A percentile compares a stretch with the other conserved stretches of the same genome.
Conservation (phyloP, 345 rosid species). For the Acer yangbiense region DNA sequence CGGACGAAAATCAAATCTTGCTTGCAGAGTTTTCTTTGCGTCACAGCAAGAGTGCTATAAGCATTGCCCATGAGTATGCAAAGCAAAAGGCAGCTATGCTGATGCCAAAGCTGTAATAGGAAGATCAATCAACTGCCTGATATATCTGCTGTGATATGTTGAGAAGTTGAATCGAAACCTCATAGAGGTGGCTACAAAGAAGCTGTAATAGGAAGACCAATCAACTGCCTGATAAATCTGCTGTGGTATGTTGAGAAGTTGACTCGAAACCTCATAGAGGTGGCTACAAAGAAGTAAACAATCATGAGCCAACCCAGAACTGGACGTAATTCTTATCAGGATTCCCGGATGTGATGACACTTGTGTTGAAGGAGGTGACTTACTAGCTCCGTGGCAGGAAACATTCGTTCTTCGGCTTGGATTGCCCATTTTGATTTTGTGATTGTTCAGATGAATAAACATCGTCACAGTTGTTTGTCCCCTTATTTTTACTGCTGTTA, state of each 20-base stretch:
- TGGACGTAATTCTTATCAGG: neutral
- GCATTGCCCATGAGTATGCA: slow-evolving; percentile 71
- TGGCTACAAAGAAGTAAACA: neutral
- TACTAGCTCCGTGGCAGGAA: neutral
- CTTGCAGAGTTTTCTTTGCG: slow-evolving; percentile 88
- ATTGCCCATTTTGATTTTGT: neutral
- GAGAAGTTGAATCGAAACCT: neutral
- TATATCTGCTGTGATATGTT: neutral
- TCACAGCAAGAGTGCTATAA: slow-evolving; percentile 66
- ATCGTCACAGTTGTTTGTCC: neutral
- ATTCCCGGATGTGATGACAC: neutral
- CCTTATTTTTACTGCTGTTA: neutral
- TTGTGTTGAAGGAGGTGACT: neutral
- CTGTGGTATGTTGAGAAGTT: neutral
- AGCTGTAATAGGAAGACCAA: slow-evolving; percentile 19
- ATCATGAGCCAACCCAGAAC: neutral
- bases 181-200: neutral
- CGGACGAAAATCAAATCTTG: slow-evolving; percentile 69
- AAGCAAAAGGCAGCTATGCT: slow-evolving; percentile 45
- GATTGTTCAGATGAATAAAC: neutral
- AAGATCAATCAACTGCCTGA: neutral
- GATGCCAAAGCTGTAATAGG: slow-evolving; percentile 36
- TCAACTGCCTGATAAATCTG: neutral
- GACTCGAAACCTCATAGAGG: neutral
- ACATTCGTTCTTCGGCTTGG: neutral